These are phyloP conservation scores for Gynochthodes officinalis DNA, from an alignment of 257 asterid species.

Conservation along the genomic window DNA sequence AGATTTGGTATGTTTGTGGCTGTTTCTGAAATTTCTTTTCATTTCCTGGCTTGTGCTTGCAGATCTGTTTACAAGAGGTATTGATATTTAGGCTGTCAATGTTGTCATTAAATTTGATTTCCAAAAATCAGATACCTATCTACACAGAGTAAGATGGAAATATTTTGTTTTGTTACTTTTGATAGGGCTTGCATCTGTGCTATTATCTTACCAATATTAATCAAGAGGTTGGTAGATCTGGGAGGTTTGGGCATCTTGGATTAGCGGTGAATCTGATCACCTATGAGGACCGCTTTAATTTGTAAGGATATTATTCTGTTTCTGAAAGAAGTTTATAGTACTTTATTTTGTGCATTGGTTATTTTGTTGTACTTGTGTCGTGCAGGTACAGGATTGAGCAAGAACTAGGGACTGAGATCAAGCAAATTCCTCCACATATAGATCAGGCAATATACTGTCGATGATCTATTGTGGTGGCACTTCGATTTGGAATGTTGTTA, in stretches of 20 bases:
- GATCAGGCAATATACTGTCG: slow-evolving; percentile 76
- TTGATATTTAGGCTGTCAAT: slow-evolving; percentile 87
- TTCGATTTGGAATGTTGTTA: slow-evolving; percentile 20
- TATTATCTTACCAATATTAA: slow-evolving; percentile 10
- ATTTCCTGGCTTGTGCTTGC: slow-evolving; percentile 24
- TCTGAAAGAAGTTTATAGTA: background rate
- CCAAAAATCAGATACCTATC: slow-evolving; percentile 74
- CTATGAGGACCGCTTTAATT: slow-evolving; percentile 79
- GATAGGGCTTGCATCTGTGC: slow-evolving; percentile 14
- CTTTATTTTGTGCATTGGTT: slow-evolving; percentile 1
- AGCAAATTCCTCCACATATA: slow-evolving; percentile 87
- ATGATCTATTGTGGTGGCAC: slow-evolving; percentile 32
- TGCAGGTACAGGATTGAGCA: slow-evolving; percentile 85
- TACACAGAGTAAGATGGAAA: slow-evolving; percentile 69
- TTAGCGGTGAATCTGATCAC: slow-evolving; percentile 87
- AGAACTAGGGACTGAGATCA: slow-evolving; percentile 88
- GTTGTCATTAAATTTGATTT: slow-evolving; percentile 85
- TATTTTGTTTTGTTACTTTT: slow-evolving; percentile 5
- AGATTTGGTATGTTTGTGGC: slow-evolving; percentile 12
- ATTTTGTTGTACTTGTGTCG: slow-evolving; percentile 14
- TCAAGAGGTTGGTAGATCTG: slow-evolving; percentile 85
- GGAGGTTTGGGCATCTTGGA: slow-evolving; percentile 94
- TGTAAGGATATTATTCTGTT: slow-evolving; percentile 38
- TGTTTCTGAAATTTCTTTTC: slow-evolving; percentile 10
- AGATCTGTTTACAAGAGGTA: slow-evolving; percentile 88